phyloP scores from a whole-genome alignment of 2,329 filamentous ascomycete species.

The Blumeriella jaapii region DNA sequence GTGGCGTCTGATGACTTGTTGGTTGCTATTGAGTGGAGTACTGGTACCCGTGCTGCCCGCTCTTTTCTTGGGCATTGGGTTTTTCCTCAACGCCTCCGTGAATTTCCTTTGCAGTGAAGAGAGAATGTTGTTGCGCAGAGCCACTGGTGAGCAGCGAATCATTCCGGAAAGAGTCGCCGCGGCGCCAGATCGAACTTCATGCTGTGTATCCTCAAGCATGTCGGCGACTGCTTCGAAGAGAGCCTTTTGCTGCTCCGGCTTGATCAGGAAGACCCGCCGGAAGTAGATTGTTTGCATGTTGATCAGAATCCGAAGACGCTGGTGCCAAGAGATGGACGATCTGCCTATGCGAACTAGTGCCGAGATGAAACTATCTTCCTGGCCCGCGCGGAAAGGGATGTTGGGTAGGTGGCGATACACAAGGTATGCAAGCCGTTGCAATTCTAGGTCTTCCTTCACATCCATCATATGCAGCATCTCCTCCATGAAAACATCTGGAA shows the following conservation, averaged over 20 bases:
- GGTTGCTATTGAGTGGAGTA: conserved; percentile 58
- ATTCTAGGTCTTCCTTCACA: conserved; percentile 93
- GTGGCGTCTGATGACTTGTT: conserved; percentile 71
- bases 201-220: conserved; percentile 85
- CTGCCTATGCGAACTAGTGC: conserved; percentile 81
- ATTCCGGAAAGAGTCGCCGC: conserved; percentile 88
- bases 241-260: conserved; percentile 58
- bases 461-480: conserved; percentile 99
- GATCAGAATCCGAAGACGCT: conserved; percentile 84
- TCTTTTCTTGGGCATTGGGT: conserved; percentile 72
- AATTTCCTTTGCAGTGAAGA: conserved; percentile 67
- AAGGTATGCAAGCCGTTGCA: conserved; percentile 89
- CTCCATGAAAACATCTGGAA: conserved; percentile 79
- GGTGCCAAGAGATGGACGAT: conserved; percentile 82
- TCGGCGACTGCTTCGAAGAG: conserved; percentile 89
- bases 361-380: conserved; percentile 74
- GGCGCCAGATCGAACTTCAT: conserved; percentile 90
- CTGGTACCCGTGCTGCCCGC: conserved; percentile 58
- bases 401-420: conserved; percentile 96
- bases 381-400: conserved; percentile 78
- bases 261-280: conserved; percentile 82
- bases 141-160: conserved; percentile 86
- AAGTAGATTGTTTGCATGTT: conserved; percentile 99
- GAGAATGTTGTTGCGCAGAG: conserved; percentile 69
- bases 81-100: conserved; percentile 62